A percentile compares a stretch with the other conserved stretches of the same genome.
phyloP scores from a whole-genome alignment of 495 filamentous ascomycete genomes.

The Pseudotulostoma volvatum region DNA sequence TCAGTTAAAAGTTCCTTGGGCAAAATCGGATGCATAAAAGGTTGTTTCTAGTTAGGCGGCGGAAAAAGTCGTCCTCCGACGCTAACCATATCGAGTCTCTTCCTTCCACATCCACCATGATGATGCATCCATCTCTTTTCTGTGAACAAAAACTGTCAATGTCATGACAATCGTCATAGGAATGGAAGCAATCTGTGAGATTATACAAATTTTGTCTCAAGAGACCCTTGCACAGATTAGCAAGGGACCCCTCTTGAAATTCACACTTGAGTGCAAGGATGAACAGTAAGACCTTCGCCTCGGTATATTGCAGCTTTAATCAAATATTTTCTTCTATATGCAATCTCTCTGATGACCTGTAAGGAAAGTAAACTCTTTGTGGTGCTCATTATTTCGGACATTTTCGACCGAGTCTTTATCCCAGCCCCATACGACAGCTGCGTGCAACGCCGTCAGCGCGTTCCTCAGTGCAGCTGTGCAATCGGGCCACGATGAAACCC shows the following conservation, averaged over 20 bases:
- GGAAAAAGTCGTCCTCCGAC: no score
- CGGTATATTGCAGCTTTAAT: background rate
- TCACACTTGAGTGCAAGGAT: slow-evolving; percentile 19
- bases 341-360: no score
- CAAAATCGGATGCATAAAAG: no score
- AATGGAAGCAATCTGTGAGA: slow-evolving; percentile 23
- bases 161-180: no score
- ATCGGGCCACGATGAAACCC: slow-evolving; percentile 19
- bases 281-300: slow-evolving; percentile 14
- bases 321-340: background rate
- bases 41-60: no score
- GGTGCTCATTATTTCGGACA: slow-evolving; percentile 22
- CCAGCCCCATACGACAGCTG: slow-evolving; percentile 22
- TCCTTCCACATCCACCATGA: no score
- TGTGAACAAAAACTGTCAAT: no score
- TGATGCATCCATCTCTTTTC: no score
- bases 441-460: slow-evolving; percentile 30
- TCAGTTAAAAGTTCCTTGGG: no score
- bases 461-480: slow-evolving; percentile 29
- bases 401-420: slow-evolving; percentile 23
- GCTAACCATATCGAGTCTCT: no score
- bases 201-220: slow-evolving; percentile 24
- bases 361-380: slow-evolving; percentile 23
- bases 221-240: slow-evolving; percentile 21
- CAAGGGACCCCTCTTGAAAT: slow-evolving; percentile 25